Evolutionary conservation across 352 stramenopile species (phyloP).

Genomic region (Aphanomyces astaci): DNA sequence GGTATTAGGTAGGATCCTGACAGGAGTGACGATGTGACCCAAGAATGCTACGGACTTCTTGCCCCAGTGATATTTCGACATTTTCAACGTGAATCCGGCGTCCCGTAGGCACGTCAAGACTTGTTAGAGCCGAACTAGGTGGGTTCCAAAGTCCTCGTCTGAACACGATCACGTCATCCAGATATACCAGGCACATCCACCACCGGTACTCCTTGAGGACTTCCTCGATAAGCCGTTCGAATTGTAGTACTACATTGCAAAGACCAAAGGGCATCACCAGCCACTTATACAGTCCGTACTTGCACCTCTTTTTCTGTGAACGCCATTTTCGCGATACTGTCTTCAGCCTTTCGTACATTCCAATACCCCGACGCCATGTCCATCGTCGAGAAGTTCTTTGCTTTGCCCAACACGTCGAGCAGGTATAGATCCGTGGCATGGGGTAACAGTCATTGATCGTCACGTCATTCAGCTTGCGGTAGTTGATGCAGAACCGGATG

Average conservation of each 20-base stretch:
- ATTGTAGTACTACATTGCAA: neutral
- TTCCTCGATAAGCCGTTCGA: neutral
- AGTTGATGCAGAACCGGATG: neutral
- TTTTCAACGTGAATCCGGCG: neutral
- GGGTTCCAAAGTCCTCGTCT: neutral
- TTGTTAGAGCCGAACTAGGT: neutral
- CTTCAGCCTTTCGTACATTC: neutral
- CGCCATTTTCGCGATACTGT: neutral
- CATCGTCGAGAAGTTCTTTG: neutral
- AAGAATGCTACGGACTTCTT: neutral
- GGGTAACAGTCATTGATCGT: neutral
- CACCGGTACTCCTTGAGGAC: neutral
- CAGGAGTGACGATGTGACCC: neutral
- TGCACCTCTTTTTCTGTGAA: neutral
- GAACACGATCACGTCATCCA: no score
- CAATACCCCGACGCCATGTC: neutral
- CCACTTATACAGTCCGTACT: no score
- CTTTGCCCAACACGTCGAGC: neutral
- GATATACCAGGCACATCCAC: neutral
- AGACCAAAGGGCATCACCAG: neutral
- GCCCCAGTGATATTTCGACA: neutral
- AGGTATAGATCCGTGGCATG: neutral
- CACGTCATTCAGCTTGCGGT: neutral
- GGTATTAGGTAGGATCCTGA: neutral
- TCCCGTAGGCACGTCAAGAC: neutral